Percentiles rank a stretch among this genome's conserved stretches.
Evolutionary conservation across 345 rosid genomes (phyloP).

Genomic region (Eucalyptus decipiens): DNA sequence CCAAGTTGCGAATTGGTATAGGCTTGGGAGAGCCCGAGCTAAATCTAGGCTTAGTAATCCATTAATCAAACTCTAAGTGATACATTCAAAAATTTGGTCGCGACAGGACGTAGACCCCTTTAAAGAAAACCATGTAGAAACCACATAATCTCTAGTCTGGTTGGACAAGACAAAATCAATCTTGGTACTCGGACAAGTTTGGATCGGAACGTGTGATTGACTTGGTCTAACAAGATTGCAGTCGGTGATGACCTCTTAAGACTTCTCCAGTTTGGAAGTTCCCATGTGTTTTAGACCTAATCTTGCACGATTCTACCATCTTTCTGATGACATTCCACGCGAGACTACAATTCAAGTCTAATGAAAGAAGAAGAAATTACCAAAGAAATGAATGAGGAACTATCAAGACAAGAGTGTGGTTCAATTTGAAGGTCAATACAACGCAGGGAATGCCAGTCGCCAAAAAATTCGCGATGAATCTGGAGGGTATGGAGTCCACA

Average conservation of each 20-base stretch:
- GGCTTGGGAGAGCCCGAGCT: too few relatives aligned
- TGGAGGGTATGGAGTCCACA: background rate
- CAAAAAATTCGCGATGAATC: background rate
- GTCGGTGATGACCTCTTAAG: background rate
- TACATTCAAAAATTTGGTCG: too few relatives aligned
- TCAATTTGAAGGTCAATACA: background rate
- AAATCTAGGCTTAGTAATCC: too few relatives aligned
- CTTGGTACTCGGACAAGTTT: background rate
- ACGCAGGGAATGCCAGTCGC: background rate
- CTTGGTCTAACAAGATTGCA: background rate
- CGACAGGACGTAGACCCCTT: background rate
- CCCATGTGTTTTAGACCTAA: background rate
- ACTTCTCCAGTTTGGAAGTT: background rate
- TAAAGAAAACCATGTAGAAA: background rate
- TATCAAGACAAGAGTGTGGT: background rate
- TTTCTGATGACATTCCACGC: background rate
- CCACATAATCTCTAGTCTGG: background rate
- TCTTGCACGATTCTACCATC: background rate
- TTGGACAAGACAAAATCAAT: background rate
- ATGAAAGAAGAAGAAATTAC: background rate
- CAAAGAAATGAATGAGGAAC: background rate
- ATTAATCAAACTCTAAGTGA: too few relatives aligned
- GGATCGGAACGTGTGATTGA: background rate
- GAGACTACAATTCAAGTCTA: background rate
- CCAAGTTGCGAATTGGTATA: fast-evolving